A percentile compares a stretch with the other conserved stretches of the same genome.
phyloP scores from a whole-genome alignment of 2,329 filamentous ascomycete genomes.

The Alternaria sp. region DNA sequence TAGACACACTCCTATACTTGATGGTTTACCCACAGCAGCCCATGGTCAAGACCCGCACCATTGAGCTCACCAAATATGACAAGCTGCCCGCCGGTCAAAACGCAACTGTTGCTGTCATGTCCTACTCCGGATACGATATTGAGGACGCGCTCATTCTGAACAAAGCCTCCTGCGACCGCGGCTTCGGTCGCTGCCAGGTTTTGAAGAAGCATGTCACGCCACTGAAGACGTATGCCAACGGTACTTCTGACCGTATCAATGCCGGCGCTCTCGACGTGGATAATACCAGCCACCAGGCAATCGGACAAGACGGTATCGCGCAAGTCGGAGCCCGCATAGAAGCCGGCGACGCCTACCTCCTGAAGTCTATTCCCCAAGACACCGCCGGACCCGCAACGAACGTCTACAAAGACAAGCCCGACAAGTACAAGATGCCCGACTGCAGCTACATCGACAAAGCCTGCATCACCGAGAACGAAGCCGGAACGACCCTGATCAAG shows the following conservation, averaged over 20 bases:
- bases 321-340: slow-evolving; percentile 82
- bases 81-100: slow-evolving; percentile 97
- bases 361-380: slow-evolving; percentile 85
- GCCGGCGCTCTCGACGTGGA: slow-evolving; percentile 53
- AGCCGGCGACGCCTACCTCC: slow-evolving; percentile 83
- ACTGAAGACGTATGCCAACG: slow-evolving; percentile 88
- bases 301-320: slow-evolving; percentile 88
- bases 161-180: slow-evolving; percentile 92
- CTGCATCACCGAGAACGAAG: slow-evolving; percentile 86
- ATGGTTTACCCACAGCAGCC: slow-evolving; percentile 98
- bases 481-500: slow-evolving; percentile 86
- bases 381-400: slow-evolving; percentile 72
- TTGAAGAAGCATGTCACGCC: slow-evolving; percentile 91
- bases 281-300: slow-evolving; percentile 66
- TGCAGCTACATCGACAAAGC: slow-evolving; percentile 95
- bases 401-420: slow-evolving; percentile 69
- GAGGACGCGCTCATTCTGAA: slow-evolving; percentile 97
- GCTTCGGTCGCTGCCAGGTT: slow-evolving; percentile 97
- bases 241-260: slow-evolving; percentile 65
- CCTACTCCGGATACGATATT: slow-evolving; percentile 98
- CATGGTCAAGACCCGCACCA: slow-evolving; percentile 96
- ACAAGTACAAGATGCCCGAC: slow-evolving; percentile 84
- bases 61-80: slow-evolving; percentile 95
- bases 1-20: slow-evolving; percentile 93
- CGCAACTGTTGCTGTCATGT: slow-evolving; percentile 98